A percentile compares a stretch with the other conserved stretches of the same genome.
Evolutionary conservation across 192 early-diverging fungal genomes (phyloP).

Genomic region (Rhizophagus prolifer): DNA sequence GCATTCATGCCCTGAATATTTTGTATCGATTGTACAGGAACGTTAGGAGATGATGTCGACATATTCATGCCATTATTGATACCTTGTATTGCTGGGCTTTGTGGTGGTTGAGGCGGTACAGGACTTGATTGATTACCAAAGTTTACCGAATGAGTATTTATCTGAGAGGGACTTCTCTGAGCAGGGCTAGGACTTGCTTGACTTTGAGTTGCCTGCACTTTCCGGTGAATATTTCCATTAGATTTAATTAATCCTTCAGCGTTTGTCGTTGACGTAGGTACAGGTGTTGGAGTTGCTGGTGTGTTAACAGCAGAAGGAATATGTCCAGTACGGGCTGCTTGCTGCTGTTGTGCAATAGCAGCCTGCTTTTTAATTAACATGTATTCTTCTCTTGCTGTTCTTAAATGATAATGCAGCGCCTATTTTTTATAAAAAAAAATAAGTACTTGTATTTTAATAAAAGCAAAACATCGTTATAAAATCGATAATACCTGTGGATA

Average conservation of each 20-base stretch:
- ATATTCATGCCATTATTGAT: constrained; percentile 15
- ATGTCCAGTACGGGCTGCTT: constrained; percentile 2
- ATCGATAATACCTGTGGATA: constrained; percentile 71
- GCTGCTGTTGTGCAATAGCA: constrained; percentile 22
- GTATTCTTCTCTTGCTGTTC: constrained; percentile 91
- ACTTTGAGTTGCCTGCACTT: constrained; percentile 22
- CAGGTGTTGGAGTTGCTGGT: constrained; percentile 36
- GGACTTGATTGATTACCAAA: constrained; percentile 4
- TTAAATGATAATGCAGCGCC: constrained; percentile 92
- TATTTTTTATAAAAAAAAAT: constrained; percentile 35
- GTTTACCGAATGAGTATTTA: background rate
- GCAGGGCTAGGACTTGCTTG: constrained; percentile 5
- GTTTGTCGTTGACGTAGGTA: constrained; percentile 15
- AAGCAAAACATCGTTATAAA: constrained; percentile 1
- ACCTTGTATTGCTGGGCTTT: constrained; percentile 22
- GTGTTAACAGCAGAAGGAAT: constrained; percentile 20
- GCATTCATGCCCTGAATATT: constrained; percentile 10
- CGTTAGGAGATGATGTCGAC: background rate
- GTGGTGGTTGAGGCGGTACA: constrained; percentile 19
- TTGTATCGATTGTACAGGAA: constrained; percentile 1
- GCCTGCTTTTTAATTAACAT: constrained; percentile 58
- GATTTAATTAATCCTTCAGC: constrained; percentile 5
- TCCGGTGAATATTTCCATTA: constrained; percentile 30
- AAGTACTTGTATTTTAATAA: background rate
- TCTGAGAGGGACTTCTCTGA: background rate